Percentiles rank a stretch among this genome's conserved stretches.
Conservation (phyloP, 2,329 filamentous ascomycete species). For the Pestalotiopsis sp. region DNA sequence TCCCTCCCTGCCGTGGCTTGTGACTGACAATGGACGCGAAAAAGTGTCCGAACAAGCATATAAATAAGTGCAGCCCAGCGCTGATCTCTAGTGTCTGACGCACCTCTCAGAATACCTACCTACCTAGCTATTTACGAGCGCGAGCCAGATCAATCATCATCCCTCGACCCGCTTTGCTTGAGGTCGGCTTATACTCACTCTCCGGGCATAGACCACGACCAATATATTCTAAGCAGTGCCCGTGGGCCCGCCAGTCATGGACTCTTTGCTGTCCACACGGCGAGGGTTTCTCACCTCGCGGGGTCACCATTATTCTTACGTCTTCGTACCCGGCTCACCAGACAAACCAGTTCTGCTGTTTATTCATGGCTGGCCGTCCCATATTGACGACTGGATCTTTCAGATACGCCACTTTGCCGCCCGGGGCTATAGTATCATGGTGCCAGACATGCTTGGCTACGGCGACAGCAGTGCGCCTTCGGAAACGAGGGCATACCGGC, state of each 20-base stretch:
- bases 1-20: background rate
- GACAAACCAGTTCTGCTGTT: slow-evolving; percentile 9
- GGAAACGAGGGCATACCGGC: slow-evolving; percentile 32
- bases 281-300: slow-evolving; percentile 21
- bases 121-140: background rate
- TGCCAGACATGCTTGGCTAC: slow-evolving; percentile 35
- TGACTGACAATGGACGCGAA: background rate
- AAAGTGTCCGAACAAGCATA: background rate
- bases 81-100: background rate
- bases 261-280: background rate
- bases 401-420: slow-evolving; percentile 28
- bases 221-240: background rate
- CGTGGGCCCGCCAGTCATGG: background rate
- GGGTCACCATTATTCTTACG: slow-evolving; percentile 25
- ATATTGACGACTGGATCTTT: slow-evolving; percentile 16
- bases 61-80: background rate
- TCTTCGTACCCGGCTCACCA: background rate
- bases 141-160: no score
- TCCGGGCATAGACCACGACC: no score
- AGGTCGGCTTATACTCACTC: no score
- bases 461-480: slow-evolving; percentile 33
- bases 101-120: background rate
- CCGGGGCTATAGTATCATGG: slow-evolving; percentile 32
- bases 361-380: slow-evolving; percentile 15
- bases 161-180: no score